These are phyloP conservation scores for Irpex sp. DNA, from an alignment of 1,284 basidiomycete species.

Conservation along the genomic window DNA sequence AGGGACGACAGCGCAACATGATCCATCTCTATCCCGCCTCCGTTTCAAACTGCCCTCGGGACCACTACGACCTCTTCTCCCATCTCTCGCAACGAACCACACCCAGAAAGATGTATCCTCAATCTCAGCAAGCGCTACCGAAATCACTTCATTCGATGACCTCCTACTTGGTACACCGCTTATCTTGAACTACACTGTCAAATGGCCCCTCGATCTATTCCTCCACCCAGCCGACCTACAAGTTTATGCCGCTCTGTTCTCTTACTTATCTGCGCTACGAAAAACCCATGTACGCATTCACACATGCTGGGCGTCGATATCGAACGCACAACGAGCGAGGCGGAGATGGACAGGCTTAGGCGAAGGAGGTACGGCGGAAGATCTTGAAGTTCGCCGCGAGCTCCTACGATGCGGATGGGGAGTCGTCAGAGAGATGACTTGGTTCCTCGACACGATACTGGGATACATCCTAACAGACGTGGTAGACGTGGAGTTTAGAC, in stretches of 20 bases:
- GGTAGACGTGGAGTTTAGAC: constrained; percentile 78
- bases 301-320: constrained; percentile 79
- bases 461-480: constrained; percentile 90
- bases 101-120: constrained; percentile 27
- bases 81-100: constrained; percentile 47
- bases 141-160: constrained; percentile 61
- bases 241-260: constrained; percentile 75
- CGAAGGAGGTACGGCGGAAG: constrained; percentile 78
- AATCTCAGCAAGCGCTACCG: constrained; percentile 30
- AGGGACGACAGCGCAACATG: constrained; percentile 81
- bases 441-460: constrained; percentile 83
- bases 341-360: constrained; percentile 82
- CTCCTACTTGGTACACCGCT: constrained; percentile 78
- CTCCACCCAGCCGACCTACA: constrained; percentile 72
- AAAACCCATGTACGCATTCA: constrained; percentile 80
- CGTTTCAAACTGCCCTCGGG: constrained; percentile 75
- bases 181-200: constrained; percentile 62
- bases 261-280: constrained; percentile 79
- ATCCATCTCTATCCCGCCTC: constrained; percentile 65
- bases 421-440: constrained; percentile 81
- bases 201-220: constrained; percentile 90
- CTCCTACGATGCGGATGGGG: constrained; percentile 83
- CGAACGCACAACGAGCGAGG: constrained; percentile 77
- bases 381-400: constrained; percentile 56
- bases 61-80: constrained; percentile 69